Evolutionary conservation across 331 rosid genomes (phyloP).

Genomic region (Cucumis variabilis): DNA sequence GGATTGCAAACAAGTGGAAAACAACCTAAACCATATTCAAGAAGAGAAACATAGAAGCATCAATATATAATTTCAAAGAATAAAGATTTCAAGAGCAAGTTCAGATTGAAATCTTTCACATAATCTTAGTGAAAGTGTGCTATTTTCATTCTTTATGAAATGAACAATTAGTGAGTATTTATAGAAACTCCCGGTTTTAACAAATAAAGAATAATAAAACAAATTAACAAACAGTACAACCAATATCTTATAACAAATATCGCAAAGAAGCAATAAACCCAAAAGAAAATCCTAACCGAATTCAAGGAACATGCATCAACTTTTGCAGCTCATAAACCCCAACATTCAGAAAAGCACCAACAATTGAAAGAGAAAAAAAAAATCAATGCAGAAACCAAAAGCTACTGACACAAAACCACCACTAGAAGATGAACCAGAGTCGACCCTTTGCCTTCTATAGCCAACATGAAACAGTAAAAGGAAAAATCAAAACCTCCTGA

Average conservation of each 20-base stretch:
- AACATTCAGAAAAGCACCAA: slow-evolving; percentile 15
- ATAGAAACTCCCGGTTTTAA: no score
- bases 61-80: neutral
- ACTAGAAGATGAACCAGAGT: slow-evolving; percentile 79
- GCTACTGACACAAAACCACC: slow-evolving; percentile 76
- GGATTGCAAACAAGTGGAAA: neutral
- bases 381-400: slow-evolving; percentile 88
- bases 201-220: no score
- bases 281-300: neutral
- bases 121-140: no score
- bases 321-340: neutral
- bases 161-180: no score
- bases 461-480: no score
- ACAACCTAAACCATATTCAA: neutral
- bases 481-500: no score
- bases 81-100: neutral
- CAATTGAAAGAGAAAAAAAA: neutral
- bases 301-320: neutral
- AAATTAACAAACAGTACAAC: no score
- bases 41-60: neutral
- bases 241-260: neutral
- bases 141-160: no score
- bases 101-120: neutral
- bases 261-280: neutral
- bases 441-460: slow-evolving; percentile 78